These are phyloP conservation scores for Maudiozyma bulderi DNA, from an alignment of 805 yeast genomes.

Conservation along the genomic window DNA sequence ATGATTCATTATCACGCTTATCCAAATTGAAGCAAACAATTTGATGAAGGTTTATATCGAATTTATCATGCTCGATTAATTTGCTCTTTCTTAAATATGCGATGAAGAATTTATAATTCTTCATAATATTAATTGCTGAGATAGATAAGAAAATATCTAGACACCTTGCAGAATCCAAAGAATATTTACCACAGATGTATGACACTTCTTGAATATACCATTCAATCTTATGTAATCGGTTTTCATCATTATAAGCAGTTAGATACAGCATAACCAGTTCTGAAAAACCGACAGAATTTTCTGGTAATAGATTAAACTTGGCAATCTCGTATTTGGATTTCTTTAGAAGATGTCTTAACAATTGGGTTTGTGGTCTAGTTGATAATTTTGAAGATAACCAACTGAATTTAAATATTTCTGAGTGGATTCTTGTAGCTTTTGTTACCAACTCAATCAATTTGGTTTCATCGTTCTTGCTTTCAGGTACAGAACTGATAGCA, in stretches of 20 bases:
- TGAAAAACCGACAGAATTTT: slow-evolving; percentile 72
- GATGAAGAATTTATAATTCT: slow-evolving; percentile 39
- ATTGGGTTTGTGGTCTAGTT: slow-evolving; percentile 13
- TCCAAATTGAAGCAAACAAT: slow-evolving; percentile 39
- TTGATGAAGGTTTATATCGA: slow-evolving; percentile 36
- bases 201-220: slow-evolving; percentile 41
- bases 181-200: slow-evolving; percentile 61
- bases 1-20: slow-evolving; percentile 6
- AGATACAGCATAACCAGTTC: slow-evolving; percentile 45
- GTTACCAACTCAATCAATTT: slow-evolving; percentile 13
- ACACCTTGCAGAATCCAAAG: slow-evolving; percentile 61
- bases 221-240: slow-evolving; percentile 34
- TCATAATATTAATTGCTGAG: slow-evolving; percentile 35
- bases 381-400: slow-evolving; percentile 24
- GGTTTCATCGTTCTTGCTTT: slow-evolving; percentile 9
- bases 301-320: slow-evolving; percentile 59
- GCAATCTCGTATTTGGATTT: slow-evolving; percentile 33
- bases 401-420: slow-evolving; percentile 23
- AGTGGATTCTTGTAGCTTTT: slow-evolving; percentile 7
- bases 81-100: slow-evolving; percentile 42
- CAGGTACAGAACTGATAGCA: slow-evolving; percentile 8
- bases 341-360: slow-evolving; percentile 20
- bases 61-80: slow-evolving; percentile 34
- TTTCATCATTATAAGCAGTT: slow-evolving; percentile 33
- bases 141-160: slow-evolving; percentile 55